Evolutionary conservation across 176 grass and related monocot species (phyloP), one percentile per base, ranked within the genome.

Genomic region (Thalia dealbata): DNA sequence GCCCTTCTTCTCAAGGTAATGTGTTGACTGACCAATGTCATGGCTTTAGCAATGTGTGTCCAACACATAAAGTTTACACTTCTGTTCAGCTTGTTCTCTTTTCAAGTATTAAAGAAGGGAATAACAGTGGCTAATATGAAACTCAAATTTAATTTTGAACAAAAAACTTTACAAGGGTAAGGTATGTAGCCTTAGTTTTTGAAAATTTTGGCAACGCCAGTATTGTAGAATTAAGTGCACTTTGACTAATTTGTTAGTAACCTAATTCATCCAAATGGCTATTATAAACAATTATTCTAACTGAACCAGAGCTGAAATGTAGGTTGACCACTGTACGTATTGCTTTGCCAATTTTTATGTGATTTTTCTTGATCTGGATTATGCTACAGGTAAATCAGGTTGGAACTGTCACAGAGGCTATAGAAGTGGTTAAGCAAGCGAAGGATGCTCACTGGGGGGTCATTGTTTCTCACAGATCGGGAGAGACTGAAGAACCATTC

Each of bases 371-470:
- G 52, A 70, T 80, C n/a, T 72, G 48, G 23, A 52, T 72, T 68
- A 22, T 30, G 3, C 73, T 83, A 68, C 81, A 99, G 95, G 76
- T 75, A 82, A 99, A 86, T 85, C 90, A 99, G 75, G 90, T 99
- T 54, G 95, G 95, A 68, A 99, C 90, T 23, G 83, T 99, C 64
- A 99, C 88, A 6, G 90, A 99, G 74, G 95, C 88, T 44, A 91
- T 99, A 86, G 95, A 99, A 85, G 88, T 88, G 67, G 90, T 93
- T 56, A 99, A 93, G 73, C 90, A 99, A 78, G 90, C 95, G 64
- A 93, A 99, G 73, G 89, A 93, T 84, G 88, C 87, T 75, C 82
- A 99, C 30, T 99, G 95, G 95, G 90, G 83, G 73, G 87, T 93
- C 71, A 88, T 93, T 64, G 79, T 88, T 52, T 93, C 95, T 10